Conservation (phyloP, 1,284 basidiomycete genomes). For the Filobasidium uniguttulatum region DNA sequence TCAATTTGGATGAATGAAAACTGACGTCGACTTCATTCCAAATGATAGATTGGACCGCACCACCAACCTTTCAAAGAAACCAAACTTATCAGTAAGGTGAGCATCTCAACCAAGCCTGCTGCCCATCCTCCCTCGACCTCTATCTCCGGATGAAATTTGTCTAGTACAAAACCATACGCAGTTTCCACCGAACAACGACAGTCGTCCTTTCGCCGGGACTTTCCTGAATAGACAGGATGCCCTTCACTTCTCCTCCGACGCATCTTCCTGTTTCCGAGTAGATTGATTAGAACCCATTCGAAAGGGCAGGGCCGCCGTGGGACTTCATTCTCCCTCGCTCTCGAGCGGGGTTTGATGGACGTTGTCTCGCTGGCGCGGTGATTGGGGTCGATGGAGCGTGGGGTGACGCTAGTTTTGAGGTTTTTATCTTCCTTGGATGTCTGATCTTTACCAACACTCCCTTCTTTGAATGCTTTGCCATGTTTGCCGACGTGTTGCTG, state of each 20-base stretch:
- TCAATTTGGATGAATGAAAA: too few relatives aligned
- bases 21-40: too few relatives aligned
- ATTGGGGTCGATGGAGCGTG: slow-evolving; percentile 17
- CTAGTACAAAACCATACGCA: slow-evolving; percentile 38
- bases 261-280: slow-evolving; percentile 2
- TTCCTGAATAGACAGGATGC: slow-evolving; percentile 15
- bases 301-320: neutral
- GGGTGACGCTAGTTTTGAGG: slow-evolving; percentile 35
- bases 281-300: slow-evolving; percentile 6
- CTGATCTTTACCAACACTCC: slow-evolving; percentile 22
- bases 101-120: neutral
- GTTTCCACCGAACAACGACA: slow-evolving; percentile 37
- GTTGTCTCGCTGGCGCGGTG: slow-evolving; percentile 23
- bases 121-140: neutral
- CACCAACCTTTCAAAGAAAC: too few relatives aligned
- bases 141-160: slow-evolving; percentile 29
- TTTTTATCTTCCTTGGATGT: slow-evolving; percentile 40
- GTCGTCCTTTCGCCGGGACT: slow-evolving; percentile 3
- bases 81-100: too few relatives aligned
- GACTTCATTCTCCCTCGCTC: slow-evolving; percentile 5
- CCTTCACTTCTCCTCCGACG: slow-evolving; percentile 21
- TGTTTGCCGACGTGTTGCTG: too few relatives aligned
- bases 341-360: slow-evolving; percentile 21
- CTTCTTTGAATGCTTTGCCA: too few relatives aligned
- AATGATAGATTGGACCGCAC: too few relatives aligned